Conservation (phyloP, 2,329 filamentous ascomycete genomes). For the Trichoderma afroharzianum region DNA sequence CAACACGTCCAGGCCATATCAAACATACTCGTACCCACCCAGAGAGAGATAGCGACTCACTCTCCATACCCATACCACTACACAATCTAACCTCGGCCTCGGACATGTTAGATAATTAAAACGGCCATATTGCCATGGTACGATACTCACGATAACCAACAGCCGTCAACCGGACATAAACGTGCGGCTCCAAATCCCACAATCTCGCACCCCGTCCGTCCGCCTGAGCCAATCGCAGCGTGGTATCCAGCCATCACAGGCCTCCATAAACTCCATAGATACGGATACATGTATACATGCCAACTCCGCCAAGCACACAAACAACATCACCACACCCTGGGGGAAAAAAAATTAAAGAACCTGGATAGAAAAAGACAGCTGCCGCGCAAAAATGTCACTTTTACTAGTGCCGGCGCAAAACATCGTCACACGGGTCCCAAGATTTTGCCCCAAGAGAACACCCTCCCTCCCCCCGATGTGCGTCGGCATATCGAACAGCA, state of each 20-base stretch:
- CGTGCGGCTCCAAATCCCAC: background rate
- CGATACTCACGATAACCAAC: background rate
- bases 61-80: background rate
- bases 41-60: background rate
- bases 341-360: background rate
- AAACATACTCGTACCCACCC: background rate
- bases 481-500: background rate
- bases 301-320: background rate
- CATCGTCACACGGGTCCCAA: background rate
- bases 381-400: background rate
- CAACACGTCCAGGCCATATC: background rate
- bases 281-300: background rate
- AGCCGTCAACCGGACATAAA: background rate
- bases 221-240: background rate
- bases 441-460: background rate
- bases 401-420: background rate
- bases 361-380: background rate
- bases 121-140: background rate
- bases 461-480: background rate
- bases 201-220: background rate
- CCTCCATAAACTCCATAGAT: background rate
- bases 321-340: background rate
- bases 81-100: background rate
- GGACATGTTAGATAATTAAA: background rate
- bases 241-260: background rate